Evolutionary conservation across 768 basidiomycete species (phyloP).

Genomic region (Galerina marginata): DNA sequence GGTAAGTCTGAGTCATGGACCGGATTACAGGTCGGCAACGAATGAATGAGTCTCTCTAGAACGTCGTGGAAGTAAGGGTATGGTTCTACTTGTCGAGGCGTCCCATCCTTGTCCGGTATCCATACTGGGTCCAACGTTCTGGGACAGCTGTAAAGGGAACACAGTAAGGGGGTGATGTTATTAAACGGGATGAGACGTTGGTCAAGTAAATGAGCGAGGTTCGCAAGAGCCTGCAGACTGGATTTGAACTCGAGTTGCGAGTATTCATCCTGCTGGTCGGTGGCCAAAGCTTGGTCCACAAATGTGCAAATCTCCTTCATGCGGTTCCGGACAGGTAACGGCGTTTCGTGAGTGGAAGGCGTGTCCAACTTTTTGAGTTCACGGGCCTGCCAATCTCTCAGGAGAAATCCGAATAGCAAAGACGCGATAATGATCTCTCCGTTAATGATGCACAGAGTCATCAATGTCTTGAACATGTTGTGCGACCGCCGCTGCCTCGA

Average conservation of each 20-base stretch:
- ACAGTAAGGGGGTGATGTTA: conserved; percentile 50
- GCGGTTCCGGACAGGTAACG: conserved; percentile 6
- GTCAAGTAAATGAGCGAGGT: conserved; percentile 59
- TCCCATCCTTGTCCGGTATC: conserved; percentile 33
- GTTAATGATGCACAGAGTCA: conserved; percentile 71
- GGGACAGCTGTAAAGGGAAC: conserved; percentile 52
- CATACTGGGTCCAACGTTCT: conserved; percentile 44
- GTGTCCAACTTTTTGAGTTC: conserved; percentile 24
- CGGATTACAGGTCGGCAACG: conserved; percentile 31
- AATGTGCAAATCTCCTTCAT: conserved; percentile 17
- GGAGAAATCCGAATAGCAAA: conserved; percentile 65
- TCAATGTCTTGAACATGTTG: conserved; percentile 64
- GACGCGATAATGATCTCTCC: conserved; percentile 83
- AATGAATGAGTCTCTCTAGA: conserved; percentile 43
- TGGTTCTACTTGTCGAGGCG: conserved; percentile 39
- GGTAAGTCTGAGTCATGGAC: background rate
- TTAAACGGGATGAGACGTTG: conserved; percentile 50
- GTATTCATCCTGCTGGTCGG: conserved; percentile 8
- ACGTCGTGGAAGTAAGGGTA: conserved; percentile 55
- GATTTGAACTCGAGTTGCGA: conserved; percentile 24
- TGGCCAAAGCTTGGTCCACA: conserved; percentile 19
- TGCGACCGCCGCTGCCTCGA: conserved; percentile 60
- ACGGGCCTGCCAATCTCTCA: conserved; percentile 65
- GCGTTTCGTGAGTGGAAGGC: conserved; percentile 3
- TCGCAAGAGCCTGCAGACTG: conserved; percentile 65